Base-by-base conservation (phyloP, 164 flowering plant genomes). In the Brasenia schreberi region DNA sequence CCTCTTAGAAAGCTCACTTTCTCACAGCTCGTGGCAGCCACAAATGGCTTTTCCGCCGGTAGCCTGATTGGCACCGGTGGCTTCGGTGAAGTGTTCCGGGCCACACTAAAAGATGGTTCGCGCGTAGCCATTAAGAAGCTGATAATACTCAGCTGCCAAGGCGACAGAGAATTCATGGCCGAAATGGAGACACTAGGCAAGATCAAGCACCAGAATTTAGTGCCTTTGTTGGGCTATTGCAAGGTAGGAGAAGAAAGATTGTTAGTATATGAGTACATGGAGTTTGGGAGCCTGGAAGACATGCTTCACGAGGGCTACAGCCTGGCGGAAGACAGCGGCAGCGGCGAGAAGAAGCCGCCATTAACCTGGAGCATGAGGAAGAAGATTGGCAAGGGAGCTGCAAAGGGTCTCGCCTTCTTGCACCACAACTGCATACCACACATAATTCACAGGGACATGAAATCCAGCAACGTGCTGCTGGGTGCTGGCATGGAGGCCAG, bases 101-200 rank as follows among this genome's bases (percentile, higher is more conserved):
- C 89, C n/a, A 77, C 81, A 0, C 64, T 87, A 49, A 87, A 85
- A 69, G 92, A 87, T 63, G 92, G 92, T 5, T 80, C 87, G 7
- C 74, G 78, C 66, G 92, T 87, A 1, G 87, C 92, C 3, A 82
- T 87, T 59, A 87, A 87, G 78, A 85, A 85, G 72, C 85, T 87
- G 65, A 80, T 85, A 59, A 74, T 80, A 5, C 52, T 83, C 59
- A 85, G 89, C 61, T 81, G 84, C 71, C 89, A 85, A 61, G 89
- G 92, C 0, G 89, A 87, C 62, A 68, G 89, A 33, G 92, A 87
- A 63, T 87, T 87, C 83, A 87, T 79, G 86, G 89, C 92, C 0
- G 92, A 87, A 71, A 85, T 87, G 92, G 92, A 87, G 69, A 87
- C 92, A 1, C 68, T 87, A 3, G 92, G 92, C 19, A 85, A 85